Evolutionary conservation across 169 alveolate genomes (phyloP), one percentile per base, ranked within the genome.

Genomic region (Plasmodium chabaudi): DNA sequence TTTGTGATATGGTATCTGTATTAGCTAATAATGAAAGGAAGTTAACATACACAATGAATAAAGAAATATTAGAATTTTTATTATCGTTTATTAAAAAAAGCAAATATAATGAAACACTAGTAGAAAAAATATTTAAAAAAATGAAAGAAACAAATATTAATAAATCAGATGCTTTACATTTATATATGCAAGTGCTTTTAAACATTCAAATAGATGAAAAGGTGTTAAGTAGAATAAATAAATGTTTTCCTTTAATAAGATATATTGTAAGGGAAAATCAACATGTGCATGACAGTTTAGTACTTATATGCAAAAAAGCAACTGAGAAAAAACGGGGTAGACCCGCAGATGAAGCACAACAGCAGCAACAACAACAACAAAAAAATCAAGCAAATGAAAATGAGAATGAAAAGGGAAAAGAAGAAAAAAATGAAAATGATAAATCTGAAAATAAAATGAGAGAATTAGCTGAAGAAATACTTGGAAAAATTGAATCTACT

Each of bases 321-420:
- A 47, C 86, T 17, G 90, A 82, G 46, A 82, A 82, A 82, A 82
- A 69, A 60, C 67, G 90, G 47, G 90, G 90, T 3, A 82, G 90
- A 56, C 90, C 90, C 17, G 65, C 84, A 19, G 90, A 82, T 46
- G 90, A 82, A 19, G 64, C 39, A 1, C 90, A 82, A 4, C 90
- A 82, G n/a, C 87, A 68, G 44, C 46, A 65, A 65, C 46, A 65
- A 65, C 46, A n/a, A 53, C 23, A 23, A 17, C 46, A 34, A 34
- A 34, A 34, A 34, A 34, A 34, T 7, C 67, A 57, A 57, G 13
- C n/a, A 34, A 74, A 19, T 17, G 44, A 56, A 27, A 57, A 34
- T 5, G 61, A 73, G 9, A 73, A 44, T 44, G 73, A 73, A 34
- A 72, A 72, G 47, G 75, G 46, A 23, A 13, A 15, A 55, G 55